phyloP scores from a whole-genome alignment of 2,329 filamentous ascomycete genomes.

The Ophiostoma perfectum region DNA sequence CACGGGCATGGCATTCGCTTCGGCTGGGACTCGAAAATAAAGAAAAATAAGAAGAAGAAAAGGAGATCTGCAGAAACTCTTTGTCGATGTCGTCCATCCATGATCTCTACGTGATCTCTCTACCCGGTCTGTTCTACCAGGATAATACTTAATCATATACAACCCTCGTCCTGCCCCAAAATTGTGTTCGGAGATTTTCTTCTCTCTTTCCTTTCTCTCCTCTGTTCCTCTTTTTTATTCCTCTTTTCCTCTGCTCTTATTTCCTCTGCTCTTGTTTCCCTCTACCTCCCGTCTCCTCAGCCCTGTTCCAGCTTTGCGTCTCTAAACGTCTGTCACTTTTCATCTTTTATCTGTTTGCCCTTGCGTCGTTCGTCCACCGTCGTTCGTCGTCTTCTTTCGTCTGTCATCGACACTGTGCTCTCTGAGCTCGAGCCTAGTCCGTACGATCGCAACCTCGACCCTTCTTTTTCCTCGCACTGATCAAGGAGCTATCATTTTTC shows the following conservation, averaged over 20 bases:
- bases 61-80: not conserved
- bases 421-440: not conserved
- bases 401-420: not conserved
- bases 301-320: not conserved
- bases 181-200: not conserved
- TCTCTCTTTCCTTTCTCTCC: not conserved
- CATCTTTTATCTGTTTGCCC: not conserved
- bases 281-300: not conserved
- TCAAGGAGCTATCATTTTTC: not conserved
- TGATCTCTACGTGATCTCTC: not conserved
- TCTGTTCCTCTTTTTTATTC: not conserved
- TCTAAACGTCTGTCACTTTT: not conserved
- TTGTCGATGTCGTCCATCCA: not conserved
- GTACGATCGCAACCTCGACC: not conserved
- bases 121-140: not conserved
- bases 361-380: too few species aligned
- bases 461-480: not conserved
- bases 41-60: not conserved
- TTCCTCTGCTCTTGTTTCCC: not conserved
- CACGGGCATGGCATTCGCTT: too few species aligned
- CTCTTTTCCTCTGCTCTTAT: not conserved
- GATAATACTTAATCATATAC: slow-evolving; percentile 6
- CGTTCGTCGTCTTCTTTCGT: not conserved
- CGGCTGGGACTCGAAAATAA: not conserved
- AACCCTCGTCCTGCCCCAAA: not conserved